Evolutionary conservation across 257 asterid genomes (phyloP).

Genomic region (Lycium barbarum): DNA sequence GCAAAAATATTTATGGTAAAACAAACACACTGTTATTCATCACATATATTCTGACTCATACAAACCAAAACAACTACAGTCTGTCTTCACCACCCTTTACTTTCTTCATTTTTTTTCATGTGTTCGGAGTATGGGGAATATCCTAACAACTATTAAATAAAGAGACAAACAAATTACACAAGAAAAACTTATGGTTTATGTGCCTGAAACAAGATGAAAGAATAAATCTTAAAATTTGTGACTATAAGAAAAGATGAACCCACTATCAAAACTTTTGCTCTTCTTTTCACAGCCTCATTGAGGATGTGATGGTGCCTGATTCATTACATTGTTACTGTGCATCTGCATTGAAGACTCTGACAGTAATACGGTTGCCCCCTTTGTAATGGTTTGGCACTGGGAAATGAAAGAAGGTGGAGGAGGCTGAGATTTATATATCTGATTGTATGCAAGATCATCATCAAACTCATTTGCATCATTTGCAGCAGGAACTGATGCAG

Average conservation of each 20-base stretch:
- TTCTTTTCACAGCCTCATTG: slow-evolving; percentile 41
- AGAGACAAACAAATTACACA: slow-evolving; percentile 22
- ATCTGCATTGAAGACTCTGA: slow-evolving; percentile 63
- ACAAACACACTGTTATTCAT: neutral
- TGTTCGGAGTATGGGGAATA: neutral
- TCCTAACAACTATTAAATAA: slow-evolving; percentile 19
- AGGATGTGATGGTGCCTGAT: slow-evolving; percentile 48
- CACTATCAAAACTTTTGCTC: slow-evolving; percentile 43
- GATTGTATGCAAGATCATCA: slow-evolving; percentile 73
- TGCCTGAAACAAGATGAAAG: slow-evolving; percentile 35
- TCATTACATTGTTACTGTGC: slow-evolving; percentile 47
- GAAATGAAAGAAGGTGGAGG: slow-evolving; percentile 59
- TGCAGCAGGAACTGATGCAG: slow-evolving; percentile 40
- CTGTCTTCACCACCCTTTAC: slow-evolving; percentile 3
- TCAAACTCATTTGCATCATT: slow-evolving; percentile 58
- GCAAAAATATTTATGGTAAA: neutral
- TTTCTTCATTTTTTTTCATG: neutral
- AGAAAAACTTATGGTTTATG: slow-evolving; percentile 27
- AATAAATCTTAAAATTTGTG: slow-evolving; percentile 23
- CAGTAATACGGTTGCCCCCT: slow-evolving; percentile 53
- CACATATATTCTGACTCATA: neutral
- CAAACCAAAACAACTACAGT: neutral
- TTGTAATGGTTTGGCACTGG: slow-evolving; percentile 59
- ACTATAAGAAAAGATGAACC: slow-evolving; percentile 30
- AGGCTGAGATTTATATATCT: slow-evolving; percentile 89